Conservation (phyloP, 176 grass and related monocot species). For the Phragmites australis region DNA sequence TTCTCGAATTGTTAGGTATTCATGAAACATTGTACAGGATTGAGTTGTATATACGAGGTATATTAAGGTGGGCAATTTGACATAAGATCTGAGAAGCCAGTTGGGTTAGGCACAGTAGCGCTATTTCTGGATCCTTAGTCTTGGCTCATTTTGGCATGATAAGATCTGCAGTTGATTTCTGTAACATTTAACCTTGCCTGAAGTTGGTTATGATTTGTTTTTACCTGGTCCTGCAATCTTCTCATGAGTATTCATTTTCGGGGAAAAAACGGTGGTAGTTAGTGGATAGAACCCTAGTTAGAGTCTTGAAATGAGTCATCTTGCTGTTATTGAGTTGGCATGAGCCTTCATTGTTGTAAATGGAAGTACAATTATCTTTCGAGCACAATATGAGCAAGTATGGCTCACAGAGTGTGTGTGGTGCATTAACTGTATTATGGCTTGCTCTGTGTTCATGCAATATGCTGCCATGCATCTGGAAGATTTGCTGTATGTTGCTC, state of each 20-base stretch:
- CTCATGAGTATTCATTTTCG: conserved; percentile 10
- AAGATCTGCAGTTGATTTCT: conserved; percentile 44
- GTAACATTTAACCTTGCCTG: conserved; percentile 41
- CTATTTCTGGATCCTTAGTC: conserved; percentile 23
- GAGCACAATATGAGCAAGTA: conserved; percentile 11
- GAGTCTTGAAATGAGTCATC: conserved; percentile 16
- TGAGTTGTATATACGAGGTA: conserved; percentile 68
- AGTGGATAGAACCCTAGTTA: conserved; percentile 35
- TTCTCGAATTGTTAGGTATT: conserved; percentile 32
- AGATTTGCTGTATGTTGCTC: not conserved
- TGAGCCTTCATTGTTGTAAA: conserved; percentile 43
- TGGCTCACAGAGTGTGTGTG: not conserved
- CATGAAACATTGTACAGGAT: conserved; percentile 56
- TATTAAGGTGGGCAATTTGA: conserved; percentile 55
- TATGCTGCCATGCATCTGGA: not conserved
- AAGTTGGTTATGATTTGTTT: conserved; percentile 35
- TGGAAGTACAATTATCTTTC: conserved; percentile 32
- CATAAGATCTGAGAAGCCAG: conserved; percentile 45
- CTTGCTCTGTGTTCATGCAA: not conserved
- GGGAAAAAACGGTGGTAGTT: conserved; percentile 12
- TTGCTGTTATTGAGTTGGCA: conserved; percentile 30
- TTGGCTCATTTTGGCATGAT: conserved; percentile 40
- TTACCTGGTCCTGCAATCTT: conserved; percentile 26
- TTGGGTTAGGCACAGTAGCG: conserved; percentile 29
- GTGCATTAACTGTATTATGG: not conserved